phyloP scores from a whole-genome alignment of 495 filamentous ascomycete genomes.

The Tuber aestivum region DNA sequence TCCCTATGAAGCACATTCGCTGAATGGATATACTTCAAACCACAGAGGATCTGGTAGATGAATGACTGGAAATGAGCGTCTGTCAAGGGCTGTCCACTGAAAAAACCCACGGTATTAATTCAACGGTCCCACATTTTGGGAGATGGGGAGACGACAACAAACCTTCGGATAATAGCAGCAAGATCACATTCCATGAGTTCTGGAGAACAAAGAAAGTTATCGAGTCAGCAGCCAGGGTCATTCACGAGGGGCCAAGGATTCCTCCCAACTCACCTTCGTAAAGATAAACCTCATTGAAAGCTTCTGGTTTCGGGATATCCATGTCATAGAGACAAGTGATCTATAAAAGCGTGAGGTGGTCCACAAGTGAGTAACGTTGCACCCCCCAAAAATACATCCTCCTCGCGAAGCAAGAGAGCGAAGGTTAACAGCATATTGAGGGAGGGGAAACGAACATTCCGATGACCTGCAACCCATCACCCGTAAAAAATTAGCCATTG shows the following conservation, averaged over 20 bases:
- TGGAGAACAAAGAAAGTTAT: constrained; percentile 45
- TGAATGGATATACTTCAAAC: constrained; percentile 97
- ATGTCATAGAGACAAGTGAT: constrained; percentile 99
- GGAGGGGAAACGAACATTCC: constrained; percentile 53
- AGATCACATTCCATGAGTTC: constrained; percentile 99
- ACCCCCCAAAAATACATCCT: constrained; percentile 10
- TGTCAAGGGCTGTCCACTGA: constrained; percentile 85
- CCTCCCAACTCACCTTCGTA: constrained; percentile 69
- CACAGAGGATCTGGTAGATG: constrained; percentile 91
- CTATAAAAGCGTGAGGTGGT: constrained; percentile 49
- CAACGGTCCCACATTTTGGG: neutral
- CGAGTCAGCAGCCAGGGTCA: constrained; percentile 16
- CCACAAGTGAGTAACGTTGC: constrained; percentile 21
- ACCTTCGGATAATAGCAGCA: constrained; percentile 82
- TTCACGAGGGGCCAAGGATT: neutral
- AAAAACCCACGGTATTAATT: constrained; percentile 15
- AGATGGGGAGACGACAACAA: constrained; percentile 8
- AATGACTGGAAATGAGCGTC: constrained; percentile 95
- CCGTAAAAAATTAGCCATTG: neutral
- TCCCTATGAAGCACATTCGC: constrained; percentile 96
- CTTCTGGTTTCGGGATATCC: constrained; percentile 96
- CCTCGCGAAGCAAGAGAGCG: neutral
- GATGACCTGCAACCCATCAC: constrained; percentile 47
- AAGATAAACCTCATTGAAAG: constrained; percentile 98
- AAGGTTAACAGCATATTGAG: neutral